Percentiles rank a stretch among this genome's conserved stretches.
phyloP scores from a whole-genome alignment of 2,329 filamentous ascomycete species.

The Fusarium oligoseptatum region DNA sequence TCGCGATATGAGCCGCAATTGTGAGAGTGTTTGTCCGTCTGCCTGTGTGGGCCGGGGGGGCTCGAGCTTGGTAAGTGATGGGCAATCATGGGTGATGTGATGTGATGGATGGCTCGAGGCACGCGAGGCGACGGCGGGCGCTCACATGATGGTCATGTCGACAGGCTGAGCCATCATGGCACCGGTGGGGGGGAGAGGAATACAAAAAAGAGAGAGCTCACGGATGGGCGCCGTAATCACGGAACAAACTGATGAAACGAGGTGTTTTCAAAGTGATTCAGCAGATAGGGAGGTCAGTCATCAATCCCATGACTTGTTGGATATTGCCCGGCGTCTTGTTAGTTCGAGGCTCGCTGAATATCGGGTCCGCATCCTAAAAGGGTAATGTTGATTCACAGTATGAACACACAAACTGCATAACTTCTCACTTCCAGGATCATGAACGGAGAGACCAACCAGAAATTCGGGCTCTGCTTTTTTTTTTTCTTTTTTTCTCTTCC shows the following conservation, averaged over 20 bases:
- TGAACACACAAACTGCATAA: background rate
- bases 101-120: slow-evolving; percentile 37
- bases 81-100: slow-evolving; percentile 22
- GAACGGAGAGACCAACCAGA: background rate
- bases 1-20: background rate
- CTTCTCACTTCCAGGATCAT: background rate
- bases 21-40: background rate
- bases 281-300: background rate
- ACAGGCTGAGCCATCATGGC: slow-evolving; percentile 33
- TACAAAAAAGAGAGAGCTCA: background rate
- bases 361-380: background rate
- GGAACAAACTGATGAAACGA: background rate
- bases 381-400: background rate
- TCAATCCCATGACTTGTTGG: background rate
- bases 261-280: background rate
- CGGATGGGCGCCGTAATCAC: background rate
- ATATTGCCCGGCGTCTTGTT: background rate
- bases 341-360: background rate
- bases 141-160: slow-evolving; percentile 45
- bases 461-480: background rate
- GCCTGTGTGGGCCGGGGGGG: background rate
- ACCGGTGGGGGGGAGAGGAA: background rate
- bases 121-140: slow-evolving; percentile 22
- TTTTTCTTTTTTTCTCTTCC: background rate
- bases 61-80: background rate